phyloP scores from a whole-genome alignment of 371 early-diverging fungal genomes.

The Umbelopsis sp. region DNA sequence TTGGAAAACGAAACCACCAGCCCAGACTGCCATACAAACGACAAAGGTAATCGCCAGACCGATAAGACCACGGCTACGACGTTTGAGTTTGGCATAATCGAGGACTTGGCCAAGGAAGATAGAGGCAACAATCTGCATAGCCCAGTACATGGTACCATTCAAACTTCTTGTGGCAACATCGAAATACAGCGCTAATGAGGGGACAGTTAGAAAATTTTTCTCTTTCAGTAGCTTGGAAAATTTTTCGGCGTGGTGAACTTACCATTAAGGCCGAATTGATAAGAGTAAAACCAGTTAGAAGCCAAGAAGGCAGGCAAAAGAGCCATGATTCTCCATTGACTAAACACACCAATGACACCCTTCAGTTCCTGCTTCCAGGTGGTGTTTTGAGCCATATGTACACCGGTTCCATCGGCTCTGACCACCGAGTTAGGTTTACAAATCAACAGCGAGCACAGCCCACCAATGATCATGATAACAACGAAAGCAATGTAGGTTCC shows the following conservation, averaged over 20 bases:
- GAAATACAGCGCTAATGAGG: slow-evolving; percentile 49
- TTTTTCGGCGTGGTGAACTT: neutral
- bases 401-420: slow-evolving; percentile 65
- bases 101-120: slow-evolving; percentile 56
- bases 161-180: slow-evolving; percentile 62
- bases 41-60: slow-evolving; percentile 53
- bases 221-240: too few relatives aligned
- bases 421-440: slow-evolving; percentile 62
- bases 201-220: neutral
- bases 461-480: slow-evolving; percentile 65
- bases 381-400: slow-evolving; percentile 54
- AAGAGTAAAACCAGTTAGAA: slow-evolving; percentile 80
- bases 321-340: slow-evolving; percentile 66
- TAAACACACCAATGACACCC: slow-evolving; percentile 65
- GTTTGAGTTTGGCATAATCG: slow-evolving; percentile 48
- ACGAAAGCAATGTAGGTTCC: slow-evolving; percentile 72
- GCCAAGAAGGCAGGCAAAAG: slow-evolving; percentile 69
- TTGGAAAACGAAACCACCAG: slow-evolving; percentile 64
- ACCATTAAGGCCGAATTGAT: slow-evolving; percentile 55
- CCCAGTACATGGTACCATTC: slow-evolving; percentile 76
- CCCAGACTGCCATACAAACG: slow-evolving; percentile 62
- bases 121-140: slow-evolving; percentile 68
- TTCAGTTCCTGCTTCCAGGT: slow-evolving; percentile 59
- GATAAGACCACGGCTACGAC: slow-evolving; percentile 57
- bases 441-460: slow-evolving; percentile 52